Evolutionary conservation across 2,329 filamentous ascomycete genomes (phyloP).

Genomic region (Colletotrichum sp.): DNA sequence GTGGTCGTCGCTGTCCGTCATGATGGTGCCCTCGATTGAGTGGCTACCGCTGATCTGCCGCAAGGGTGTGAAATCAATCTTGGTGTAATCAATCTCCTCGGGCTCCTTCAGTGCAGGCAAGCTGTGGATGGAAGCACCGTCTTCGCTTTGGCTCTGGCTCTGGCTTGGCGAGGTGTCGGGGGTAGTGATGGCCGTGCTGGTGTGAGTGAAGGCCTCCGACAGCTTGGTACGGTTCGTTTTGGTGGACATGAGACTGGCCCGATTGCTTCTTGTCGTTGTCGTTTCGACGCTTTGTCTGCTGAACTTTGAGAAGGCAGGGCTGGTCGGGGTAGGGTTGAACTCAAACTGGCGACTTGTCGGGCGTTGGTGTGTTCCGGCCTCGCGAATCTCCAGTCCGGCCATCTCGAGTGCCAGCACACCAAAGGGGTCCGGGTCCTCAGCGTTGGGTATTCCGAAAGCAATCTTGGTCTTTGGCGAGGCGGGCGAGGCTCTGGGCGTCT

Average conservation of each 20-base stretch:
- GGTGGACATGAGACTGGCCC: slow-evolving; percentile 77
- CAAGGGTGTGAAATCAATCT: slow-evolving; percentile 58
- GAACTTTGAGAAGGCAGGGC: slow-evolving; percentile 67
- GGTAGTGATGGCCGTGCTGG: slow-evolving; percentile 52
- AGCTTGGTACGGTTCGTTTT: slow-evolving; percentile 73
- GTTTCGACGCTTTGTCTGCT: slow-evolving; percentile 75
- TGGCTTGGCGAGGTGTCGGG: slow-evolving; percentile 61
- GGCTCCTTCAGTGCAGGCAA: slow-evolving; percentile 47
- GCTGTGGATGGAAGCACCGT: slow-evolving; percentile 50
- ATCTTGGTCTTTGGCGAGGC: slow-evolving; percentile 35
- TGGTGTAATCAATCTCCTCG: slow-evolving; percentile 64
- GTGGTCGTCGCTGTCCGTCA: slow-evolving; percentile 22
- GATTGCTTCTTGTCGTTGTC: slow-evolving; percentile 61
- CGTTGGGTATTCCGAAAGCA: slow-evolving; percentile 78
- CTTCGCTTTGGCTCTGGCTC: slow-evolving; percentile 59
- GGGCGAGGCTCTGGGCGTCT: slow-evolving; percentile 42
- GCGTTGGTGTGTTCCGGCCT: slow-evolving; percentile 79
- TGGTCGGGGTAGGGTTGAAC: slow-evolving; percentile 77
- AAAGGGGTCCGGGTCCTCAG: slow-evolving; percentile 88
- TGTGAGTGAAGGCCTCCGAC: slow-evolving; percentile 73
- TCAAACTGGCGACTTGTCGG: slow-evolving; percentile 84
- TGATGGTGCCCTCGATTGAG: slow-evolving; percentile 33
- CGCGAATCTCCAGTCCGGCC: slow-evolving; percentile 86
- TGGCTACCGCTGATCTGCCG: slow-evolving; percentile 48
- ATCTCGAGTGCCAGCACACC: slow-evolving; percentile 90